Base-by-base conservation (phyloP, 768 basidiomycete genomes). In the Mycena floridula region DNA sequence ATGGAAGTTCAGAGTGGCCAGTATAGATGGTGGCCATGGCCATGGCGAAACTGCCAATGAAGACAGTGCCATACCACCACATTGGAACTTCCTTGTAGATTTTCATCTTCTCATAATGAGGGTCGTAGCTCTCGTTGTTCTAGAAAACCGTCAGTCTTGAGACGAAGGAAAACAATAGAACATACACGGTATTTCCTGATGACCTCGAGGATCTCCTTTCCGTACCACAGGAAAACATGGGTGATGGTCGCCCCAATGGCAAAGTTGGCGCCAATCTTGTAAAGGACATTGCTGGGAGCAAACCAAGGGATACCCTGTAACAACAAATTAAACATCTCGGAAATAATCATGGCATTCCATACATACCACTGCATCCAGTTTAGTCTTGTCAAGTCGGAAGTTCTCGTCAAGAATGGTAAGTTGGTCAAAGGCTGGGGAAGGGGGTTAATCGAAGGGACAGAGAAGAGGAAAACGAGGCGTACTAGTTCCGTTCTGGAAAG, bases 21-120 rank as follows among this genome's bases (percentile, higher is more conserved):
- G 72, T 71, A 57, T 81, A 81, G 47, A 73, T 64, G 5, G 74
- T 72, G 4, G 71, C 69, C 63, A 81, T 68, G 0, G 76, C 77
- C 59, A 78, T 74, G 2, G 66, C 62, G 46, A 78, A 71, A 13
- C 70, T 70, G 25, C 46, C 61, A 20, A 65, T 44, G 32, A 76
- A 72, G 20, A 70, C 61, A 5, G 62, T 53, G 36, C 69, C 55
- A 55, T 74, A 77, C 76, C 76, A 77, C 69, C 70, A 74, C 57
- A 69, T 63, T 4, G 73, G 73, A 3, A 74, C 71, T 44, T 72
- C 68, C 1, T 48, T 50, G 45, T 64, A 65, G 11, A 58, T 57
- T 59, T 70, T 67, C 79, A 82, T 81, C 55, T 77, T 72, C n/a
- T 60, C 61, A 26, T 74, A 71, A 56, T 82, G 80, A 24, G 75